A percentile compares a stretch with the other conserved stretches of the same genome.
These are phyloP conservation scores for Artemisia tridentata DNA, from an alignment of 129 eudicot species.

Conservation along the genomic window DNA sequence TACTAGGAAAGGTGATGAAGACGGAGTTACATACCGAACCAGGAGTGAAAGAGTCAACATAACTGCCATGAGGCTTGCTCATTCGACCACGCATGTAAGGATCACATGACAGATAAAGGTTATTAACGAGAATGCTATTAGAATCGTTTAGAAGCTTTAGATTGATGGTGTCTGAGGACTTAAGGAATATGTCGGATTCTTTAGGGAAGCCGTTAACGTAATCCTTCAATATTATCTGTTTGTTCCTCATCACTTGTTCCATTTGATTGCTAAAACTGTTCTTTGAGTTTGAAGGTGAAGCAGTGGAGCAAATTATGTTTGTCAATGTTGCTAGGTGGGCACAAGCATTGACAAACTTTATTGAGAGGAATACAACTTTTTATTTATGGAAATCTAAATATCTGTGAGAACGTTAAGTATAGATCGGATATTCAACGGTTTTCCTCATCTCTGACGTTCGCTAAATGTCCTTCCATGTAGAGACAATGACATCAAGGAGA, in stretches of 20 bases:
- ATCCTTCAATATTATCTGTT: conserved; percentile 18
- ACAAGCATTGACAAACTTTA: no score
- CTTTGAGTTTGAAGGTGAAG: background rate
- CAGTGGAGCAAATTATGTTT: no score
- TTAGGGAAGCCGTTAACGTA: no score
- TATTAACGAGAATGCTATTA: conserved; percentile 14
- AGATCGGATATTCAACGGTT: no score
- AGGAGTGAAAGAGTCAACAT: conserved; percentile 22
- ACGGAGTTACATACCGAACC: conserved; percentile 14
- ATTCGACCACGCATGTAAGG: conserved; percentile 27
- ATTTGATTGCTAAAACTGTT: background rate
- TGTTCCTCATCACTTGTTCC: conserved; percentile 17
- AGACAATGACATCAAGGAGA: no score
- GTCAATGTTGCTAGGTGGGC: no score
- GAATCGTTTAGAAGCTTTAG: conserved; percentile 19
- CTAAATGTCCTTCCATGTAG: no score
- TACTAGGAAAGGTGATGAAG: background rate
- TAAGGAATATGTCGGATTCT: conserved; percentile 16
- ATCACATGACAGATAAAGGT: conserved; percentile 30
- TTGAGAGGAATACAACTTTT: no score
- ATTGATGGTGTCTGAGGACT: background rate
- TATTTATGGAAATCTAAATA: no score
- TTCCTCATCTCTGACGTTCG: no score
- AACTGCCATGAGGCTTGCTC: conserved; percentile 19
- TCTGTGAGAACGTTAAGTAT: no score